Evolutionary conservation across 345 rosid genomes (phyloP), one percentile per base, ranked within the genome.

Genomic region (Populus deltoides): DNA sequence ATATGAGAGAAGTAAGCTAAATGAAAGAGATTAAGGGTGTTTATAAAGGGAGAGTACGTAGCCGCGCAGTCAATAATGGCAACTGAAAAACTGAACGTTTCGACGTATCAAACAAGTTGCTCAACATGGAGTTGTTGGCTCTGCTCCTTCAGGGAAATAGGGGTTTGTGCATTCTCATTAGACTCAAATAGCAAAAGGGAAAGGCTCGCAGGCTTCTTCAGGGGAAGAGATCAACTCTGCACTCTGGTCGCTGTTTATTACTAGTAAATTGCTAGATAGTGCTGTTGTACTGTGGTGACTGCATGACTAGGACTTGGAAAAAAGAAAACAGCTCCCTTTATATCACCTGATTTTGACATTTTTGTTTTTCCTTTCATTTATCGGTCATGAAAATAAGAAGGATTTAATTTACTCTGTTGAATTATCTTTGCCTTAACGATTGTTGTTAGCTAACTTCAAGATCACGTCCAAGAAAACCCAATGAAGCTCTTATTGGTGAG

Each of bases 121-220:
- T 2, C 45, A 31, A 33, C 63, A 72, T n/a, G 45, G 66, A 55
- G 53, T 20, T 36, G 13, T 1, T 20, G 45, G 66, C 66, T 20
- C 18, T 36, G 75, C 66, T 72, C 49, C 65, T 72, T 72, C 75
- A 72, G 47, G 45, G 75, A 72, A 72, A 55, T 7, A 22, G 75
- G 49, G 45, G 18, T 24, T 41, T 47, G 24, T 27, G 65, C 10
- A 59, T 59, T 59, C 29, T 59, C 65, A 59, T 59, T 59, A 59
- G 65, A 59, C 65, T 59, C 24, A 12, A 59, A 59, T 25, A 3
- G 24, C 27, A n/a, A 59, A 3, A 10, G 16, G 27, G 29, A 24
- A 3, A 24, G 27, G 65, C 61, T 55, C 25, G 22, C 61, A 22
- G 25, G 25, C 51, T 47, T 47, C 51, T 12, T 59, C 65, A 59